Evolutionary conservation across 2,329 filamentous ascomycete genomes (phyloP).

Genomic region (Diplodia corticola): DNA sequence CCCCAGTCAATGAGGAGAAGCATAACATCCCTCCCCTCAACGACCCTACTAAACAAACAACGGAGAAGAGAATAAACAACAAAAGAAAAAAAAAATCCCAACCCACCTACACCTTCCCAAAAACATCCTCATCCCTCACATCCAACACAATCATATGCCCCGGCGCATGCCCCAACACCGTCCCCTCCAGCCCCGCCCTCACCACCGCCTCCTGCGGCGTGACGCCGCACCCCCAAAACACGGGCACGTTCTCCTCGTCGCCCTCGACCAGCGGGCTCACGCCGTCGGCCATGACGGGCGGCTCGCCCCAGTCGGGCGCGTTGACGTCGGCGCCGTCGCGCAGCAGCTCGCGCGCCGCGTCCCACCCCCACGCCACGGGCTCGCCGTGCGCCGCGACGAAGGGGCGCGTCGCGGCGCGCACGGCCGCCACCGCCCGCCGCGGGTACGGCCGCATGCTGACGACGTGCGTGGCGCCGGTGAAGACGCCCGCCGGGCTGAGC

Average conservation of each 20-base stretch:
- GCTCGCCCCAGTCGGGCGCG: conserved; percentile 59
- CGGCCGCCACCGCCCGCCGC: conserved; percentile 50
- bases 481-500: conserved; percentile 59
- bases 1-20: too few relatives aligned
- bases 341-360: conserved; percentile 48
- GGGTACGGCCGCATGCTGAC: conserved; percentile 65
- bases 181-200: conserved; percentile 54
- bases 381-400: conserved; percentile 63
- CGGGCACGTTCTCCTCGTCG: conserved; percentile 51
- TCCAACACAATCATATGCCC: conserved; percentile 65
- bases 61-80: too few relatives aligned
- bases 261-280: conserved; percentile 35
- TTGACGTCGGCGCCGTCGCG: conserved; percentile 59
- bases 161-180: conserved; percentile 62
- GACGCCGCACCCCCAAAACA: conserved; percentile 67
- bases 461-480: conserved; percentile 56
- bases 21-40: too few relatives aligned
- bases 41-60: too few relatives aligned
- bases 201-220: conserved; percentile 66
- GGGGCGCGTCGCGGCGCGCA: conserved; percentile 56
- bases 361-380: conserved; percentile 66
- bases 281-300: conserved; percentile 43
- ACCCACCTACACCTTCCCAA: background rate
- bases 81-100: background rate
- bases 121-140: conserved; percentile 23